Base-by-base conservation (phyloP, 768 basidiomycete species). In the Glaciozyma antarctica region DNA sequence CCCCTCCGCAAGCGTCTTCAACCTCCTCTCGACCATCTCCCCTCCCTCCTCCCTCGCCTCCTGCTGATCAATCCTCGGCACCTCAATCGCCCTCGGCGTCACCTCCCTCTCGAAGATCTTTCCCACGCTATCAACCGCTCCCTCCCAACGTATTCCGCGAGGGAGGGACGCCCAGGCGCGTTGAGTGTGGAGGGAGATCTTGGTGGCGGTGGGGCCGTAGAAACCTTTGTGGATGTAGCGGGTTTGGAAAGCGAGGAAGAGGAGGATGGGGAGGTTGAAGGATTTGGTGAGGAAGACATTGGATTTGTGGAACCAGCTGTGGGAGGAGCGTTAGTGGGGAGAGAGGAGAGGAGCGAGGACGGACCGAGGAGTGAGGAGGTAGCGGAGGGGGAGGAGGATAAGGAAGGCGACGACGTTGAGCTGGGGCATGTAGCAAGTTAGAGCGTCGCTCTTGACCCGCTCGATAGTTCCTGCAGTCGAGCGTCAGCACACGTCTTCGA, bases 401-500 rank as follows among this genome's bases (percentile, higher is more conserved):
- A 84, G 84, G 19, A 98, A 78, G 0, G 94, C 95, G 51, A 93
- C 66, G 9, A 97, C 77, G 76, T 98, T 99, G 73, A 98, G 77
- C 0, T 95, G 95, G 1, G 94, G 87, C 73, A 92, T 90, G 75
- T 45, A 76, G 68, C 72, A 43, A 17, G 63, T 66, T 10, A 73
- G 53, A 13, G 68, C 63, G 54, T 74, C 71, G 10, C 75, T 73
- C 67, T 79, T 78, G 74, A 72, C 78, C 84, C 93, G 92, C 81
- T 98, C 95, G 58, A 99, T 85, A 0, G 93, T 97, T 3, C 61
- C 64, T 64, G 45, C 15, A 8, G 2, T 5, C 8, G 24, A 30
- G 0, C 7, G 28, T 21, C 3, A 30, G 45, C 2, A 2, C 9
- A 17, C 19, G 2, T 9, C 16, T 1, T 3, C 10, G 21, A 7